Evolutionary conservation across 148 eudicot genomes (phyloP).

Genomic region (Chenopodium formosanum): DNA sequence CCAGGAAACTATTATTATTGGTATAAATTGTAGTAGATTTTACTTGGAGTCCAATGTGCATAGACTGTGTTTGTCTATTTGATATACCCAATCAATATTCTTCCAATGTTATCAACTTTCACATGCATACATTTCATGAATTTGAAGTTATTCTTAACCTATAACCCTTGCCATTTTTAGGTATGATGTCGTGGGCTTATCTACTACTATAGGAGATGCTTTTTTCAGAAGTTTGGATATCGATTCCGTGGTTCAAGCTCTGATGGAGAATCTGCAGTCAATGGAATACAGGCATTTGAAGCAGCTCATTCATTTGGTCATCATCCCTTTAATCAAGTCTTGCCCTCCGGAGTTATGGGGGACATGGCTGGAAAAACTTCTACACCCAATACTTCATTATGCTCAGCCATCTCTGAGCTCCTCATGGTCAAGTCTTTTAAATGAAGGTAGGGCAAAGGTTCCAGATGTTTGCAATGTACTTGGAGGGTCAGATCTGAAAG

Average conservation of each 20-base stretch:
- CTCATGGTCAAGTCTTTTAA: slow-evolving; percentile 87
- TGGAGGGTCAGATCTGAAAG: slow-evolving; percentile 73
- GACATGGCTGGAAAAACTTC: slow-evolving; percentile 71
- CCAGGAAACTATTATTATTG: neutral
- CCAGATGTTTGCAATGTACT: slow-evolving; percentile 71
- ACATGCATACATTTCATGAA: slow-evolving; percentile 1
- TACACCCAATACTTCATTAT: slow-evolving; percentile 69
- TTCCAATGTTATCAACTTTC: neutral
- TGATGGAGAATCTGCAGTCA: slow-evolving; percentile 79
- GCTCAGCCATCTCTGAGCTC: slow-evolving; percentile 62
- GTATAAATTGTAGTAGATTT: neutral
- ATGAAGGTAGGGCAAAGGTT: slow-evolving; percentile 83
- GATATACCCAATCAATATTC: neutral
- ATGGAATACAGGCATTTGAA: slow-evolving; percentile 94
- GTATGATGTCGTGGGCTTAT: slow-evolving; percentile 88
- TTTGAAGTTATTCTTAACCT: slow-evolving; percentile 10
- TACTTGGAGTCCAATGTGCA: neutral
- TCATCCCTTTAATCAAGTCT: slow-evolving; percentile 66
- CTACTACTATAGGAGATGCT: slow-evolving; percentile 75
- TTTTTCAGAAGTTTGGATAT: slow-evolving; percentile 68
- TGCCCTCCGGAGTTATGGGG: slow-evolving; percentile 82
- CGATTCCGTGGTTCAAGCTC: slow-evolving; percentile 55
- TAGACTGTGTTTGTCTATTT: too few relatives aligned
- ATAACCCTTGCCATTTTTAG: slow-evolving; percentile 33
- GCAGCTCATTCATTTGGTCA: slow-evolving; percentile 77